Conservation (phyloP, 1,284 basidiomycete species). For the Rhodofomes roseus region DNA sequence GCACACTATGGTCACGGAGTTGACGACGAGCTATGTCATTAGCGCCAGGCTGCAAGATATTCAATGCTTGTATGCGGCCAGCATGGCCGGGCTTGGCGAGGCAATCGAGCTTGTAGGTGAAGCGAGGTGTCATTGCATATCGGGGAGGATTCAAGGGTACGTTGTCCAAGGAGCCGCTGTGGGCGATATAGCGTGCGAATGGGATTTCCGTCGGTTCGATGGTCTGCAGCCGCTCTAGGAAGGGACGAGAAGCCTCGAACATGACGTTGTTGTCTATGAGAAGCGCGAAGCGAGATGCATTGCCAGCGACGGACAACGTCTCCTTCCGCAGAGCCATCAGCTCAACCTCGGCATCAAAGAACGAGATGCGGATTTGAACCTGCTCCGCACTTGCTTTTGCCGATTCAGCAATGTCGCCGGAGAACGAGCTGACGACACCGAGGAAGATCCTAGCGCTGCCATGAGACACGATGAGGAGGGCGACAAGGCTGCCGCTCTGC, state of each 20-base stretch:
- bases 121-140: slow-evolving; percentile 24
- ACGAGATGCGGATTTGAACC: slow-evolving; percentile 24
- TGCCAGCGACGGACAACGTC: slow-evolving; percentile 11
- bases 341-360: slow-evolving; percentile 31
- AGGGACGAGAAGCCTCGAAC: slow-evolving; percentile 28
- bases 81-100: slow-evolving; percentile 29
- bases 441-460: slow-evolving; percentile 10
- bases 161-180: slow-evolving; percentile 15
- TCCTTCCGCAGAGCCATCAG: slow-evolving; percentile 24
- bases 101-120: slow-evolving; percentile 26
- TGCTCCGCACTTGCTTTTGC: slow-evolving; percentile 16
- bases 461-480: slow-evolving; percentile 15
- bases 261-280: slow-evolving; percentile 29
- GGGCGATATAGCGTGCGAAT: slow-evolving; percentile 33
- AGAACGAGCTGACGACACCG: slow-evolving; percentile 22
- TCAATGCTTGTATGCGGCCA: slow-evolving; percentile 15
- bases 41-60: slow-evolving; percentile 14
- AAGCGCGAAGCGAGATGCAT: slow-evolving; percentile 18
- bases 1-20: slow-evolving; percentile 42
- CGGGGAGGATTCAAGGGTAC: slow-evolving; percentile 21
- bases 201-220: slow-evolving; percentile 28
- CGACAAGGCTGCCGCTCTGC: slow-evolving; percentile 26
- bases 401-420: slow-evolving; percentile 25
- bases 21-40: slow-evolving; percentile 38
- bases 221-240: slow-evolving; percentile 24